Conservation (phyloP, 768 basidiomycete genomes). For the Hygrophorus pudorinus region DNA sequence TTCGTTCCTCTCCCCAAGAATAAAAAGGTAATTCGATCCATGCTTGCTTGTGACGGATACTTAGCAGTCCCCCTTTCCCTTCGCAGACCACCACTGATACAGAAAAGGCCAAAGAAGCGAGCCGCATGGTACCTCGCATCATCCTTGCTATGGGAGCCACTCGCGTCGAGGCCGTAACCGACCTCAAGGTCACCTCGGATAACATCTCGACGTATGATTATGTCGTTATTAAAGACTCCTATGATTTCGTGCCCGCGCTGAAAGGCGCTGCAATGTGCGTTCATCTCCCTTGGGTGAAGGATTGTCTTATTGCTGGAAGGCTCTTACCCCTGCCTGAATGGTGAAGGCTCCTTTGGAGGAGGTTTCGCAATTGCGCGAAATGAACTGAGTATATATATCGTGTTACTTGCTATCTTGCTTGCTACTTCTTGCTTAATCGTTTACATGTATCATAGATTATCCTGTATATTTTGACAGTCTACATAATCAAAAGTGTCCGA, state of each 20-base stretch:
- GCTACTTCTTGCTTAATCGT: too few species aligned
- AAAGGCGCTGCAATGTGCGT: constrained; percentile 29
- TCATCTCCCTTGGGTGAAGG: constrained; percentile 66
- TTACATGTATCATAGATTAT: too few species aligned
- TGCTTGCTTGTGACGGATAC: neutral
- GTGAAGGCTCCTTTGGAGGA: constrained; percentile 1
- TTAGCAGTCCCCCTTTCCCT: constrained; percentile 5
- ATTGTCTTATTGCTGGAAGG: constrained; percentile 60
- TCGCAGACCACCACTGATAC: constrained; percentile 17
- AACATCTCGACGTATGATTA: constrained; percentile 40
- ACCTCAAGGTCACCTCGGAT: constrained; percentile 30
- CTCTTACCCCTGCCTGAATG: constrained; percentile 28
- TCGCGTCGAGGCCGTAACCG: constrained; percentile 53
- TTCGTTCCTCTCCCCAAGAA: constrained; percentile 38
- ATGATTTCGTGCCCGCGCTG: constrained; percentile 20
- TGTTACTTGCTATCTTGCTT: too few species aligned
- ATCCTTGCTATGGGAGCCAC: constrained; percentile 71
- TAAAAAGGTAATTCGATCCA: constrained; percentile 22
- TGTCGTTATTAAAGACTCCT: constrained; percentile 47
- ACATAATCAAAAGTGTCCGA: too few species aligned
- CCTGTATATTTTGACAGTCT: too few species aligned
- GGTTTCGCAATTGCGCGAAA: too few species aligned
- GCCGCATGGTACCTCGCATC: constrained; percentile 48
- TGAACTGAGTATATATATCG: too few species aligned
- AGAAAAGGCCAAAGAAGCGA: constrained; percentile 28